Evolutionary conservation across 768 basidiomycete genomes (phyloP), one percentile per base, ranked within the genome.

Genomic region (Lentinula raphanica): DNA sequence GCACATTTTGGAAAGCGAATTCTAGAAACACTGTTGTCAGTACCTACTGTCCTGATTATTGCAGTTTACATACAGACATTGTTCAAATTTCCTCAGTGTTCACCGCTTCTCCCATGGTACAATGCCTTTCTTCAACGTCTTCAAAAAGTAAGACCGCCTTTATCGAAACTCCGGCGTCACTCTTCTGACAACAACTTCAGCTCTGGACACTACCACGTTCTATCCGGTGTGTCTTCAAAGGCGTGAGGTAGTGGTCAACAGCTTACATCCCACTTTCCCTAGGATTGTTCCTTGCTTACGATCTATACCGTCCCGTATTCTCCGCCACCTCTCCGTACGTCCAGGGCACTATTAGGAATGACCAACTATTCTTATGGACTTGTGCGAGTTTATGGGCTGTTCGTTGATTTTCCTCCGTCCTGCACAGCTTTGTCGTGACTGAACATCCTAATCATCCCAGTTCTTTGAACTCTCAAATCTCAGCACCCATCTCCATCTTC

Each of bases 81-180:
- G 39, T 19, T 38, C 21, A 17, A 39, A 23, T 3, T n/a, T 45
- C 21, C 46, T 6, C 21, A 92, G 90, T 66, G 84, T 99, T 1
- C 97, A 99, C 69, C 89, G 92, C 11, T 98, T 98, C 79, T 98
- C 94, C 29, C 85, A 94, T 72, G 90, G 86, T 1, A 97, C 96
- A 0, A 96, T 98, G 90, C 97, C 96, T 1, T 72, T 87, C 58
- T 66, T 67, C 59, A 91, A 93, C 68, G 81, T 98, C 35, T 87
- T 96, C 77, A 90, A 87, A 70, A 99, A 99, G 96, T 97, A 56
- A 28, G 82, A 9, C 38, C 38, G 13, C 13, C 32, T 12, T 17
- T 2, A 9, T 15, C 35, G 32, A 27, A 8, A 5, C 28, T 7
- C 32, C 12, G n/a, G n/a, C 5, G 12, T 35, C 13, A 39, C 13